Base-by-base conservation (phyloP, 2,329 filamentous ascomycete genomes). In the Phaeomoniella chlamydospora region DNA sequence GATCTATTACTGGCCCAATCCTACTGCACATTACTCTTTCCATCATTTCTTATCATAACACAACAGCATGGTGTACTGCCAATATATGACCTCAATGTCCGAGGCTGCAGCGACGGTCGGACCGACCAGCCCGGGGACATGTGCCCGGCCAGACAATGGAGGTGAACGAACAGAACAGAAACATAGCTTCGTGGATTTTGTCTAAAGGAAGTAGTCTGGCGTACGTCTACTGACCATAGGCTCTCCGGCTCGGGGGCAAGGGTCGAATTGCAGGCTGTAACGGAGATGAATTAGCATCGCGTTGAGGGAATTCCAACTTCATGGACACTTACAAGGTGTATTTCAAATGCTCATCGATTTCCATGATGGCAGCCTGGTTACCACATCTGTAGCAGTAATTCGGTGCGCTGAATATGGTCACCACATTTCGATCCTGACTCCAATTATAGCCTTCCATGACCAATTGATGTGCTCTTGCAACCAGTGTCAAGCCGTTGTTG, bases 371-470 rank as follows among this genome's bases (percentile, higher is more conserved):
- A 39, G 90, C 90, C 64, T 96, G 90, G 64, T 98, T 98, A 55
- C 90, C 90, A 56, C 90, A 98, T 59, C 90, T 77, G 71, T 98
- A 96, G 68, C 88, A 98, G 70, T 98, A 98, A 61, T 88, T 88
- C 44, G 82, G 82, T 37, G 82, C 82, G 77, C 53, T 71, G 68
- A 98, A 98, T 53, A 98, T 96, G 26, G 90, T 98, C 42, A 98
- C 90, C 35, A 98, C 90, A 49, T 98, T 96, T 46, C 88, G 70
- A 57, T 96, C 90, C 61, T 96, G 90, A 46, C 87, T 94, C 90
- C 90, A 98, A 59, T 96, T 98, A 64, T 96, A 98, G 34, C 90
- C 90, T 61, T 98, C 90, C 88, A 96, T 98, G 41, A 98, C 90
- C 57, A 98, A 68, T 66, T 98, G 90, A 70, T 98, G 90, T 38